These are phyloP conservation scores for Ceratobasidium sp. DNA, from an alignment of 1,284 basidiomycete species.

Conservation along the genomic window DNA sequence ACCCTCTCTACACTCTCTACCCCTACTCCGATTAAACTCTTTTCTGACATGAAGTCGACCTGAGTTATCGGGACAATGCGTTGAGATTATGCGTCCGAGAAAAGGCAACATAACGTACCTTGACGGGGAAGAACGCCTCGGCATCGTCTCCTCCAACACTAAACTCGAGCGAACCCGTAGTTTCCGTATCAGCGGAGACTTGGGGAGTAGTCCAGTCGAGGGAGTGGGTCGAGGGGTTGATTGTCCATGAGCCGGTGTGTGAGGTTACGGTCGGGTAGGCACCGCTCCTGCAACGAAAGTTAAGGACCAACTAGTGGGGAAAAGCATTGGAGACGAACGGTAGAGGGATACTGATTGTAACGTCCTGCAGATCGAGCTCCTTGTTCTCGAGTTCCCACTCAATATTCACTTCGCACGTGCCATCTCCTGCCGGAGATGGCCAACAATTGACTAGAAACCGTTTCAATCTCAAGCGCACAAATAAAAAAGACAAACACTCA, in stretches of 20 bases:
- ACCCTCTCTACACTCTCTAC: slow-evolving; percentile 70
- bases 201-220: slow-evolving; percentile 86
- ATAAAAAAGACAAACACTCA: slow-evolving; percentile 62
- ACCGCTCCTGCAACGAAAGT: slow-evolving; percentile 66
- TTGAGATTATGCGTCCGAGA: slow-evolving; percentile 62
- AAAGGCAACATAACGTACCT: slow-evolving; percentile 73
- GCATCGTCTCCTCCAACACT: slow-evolving; percentile 86
- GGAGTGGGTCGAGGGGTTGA: slow-evolving; percentile 82
- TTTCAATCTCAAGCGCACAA: background rate
- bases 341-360: slow-evolving; percentile 92
- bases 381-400: slow-evolving; percentile 97
- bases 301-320: slow-evolving; percentile 13
- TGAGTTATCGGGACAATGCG: slow-evolving; percentile 13
- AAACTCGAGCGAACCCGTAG: slow-evolving; percentile 89
- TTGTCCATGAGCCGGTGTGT: slow-evolving; percentile 82
- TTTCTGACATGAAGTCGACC: slow-evolving; percentile 41
- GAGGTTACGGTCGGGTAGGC: slow-evolving; percentile 87
- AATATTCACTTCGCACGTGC: slow-evolving; percentile 92
- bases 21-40: slow-evolving; percentile 51
- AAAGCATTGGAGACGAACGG: slow-evolving; percentile 70
- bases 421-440: slow-evolving; percentile 93
- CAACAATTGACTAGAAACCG: slow-evolving; percentile 86
- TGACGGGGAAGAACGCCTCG: slow-evolving; percentile 93
- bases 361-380: slow-evolving; percentile 83
- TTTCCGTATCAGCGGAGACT: slow-evolving; percentile 69